Base-by-base conservation (phyloP, 2,329 filamentous ascomycete species). In the Colletotrichum filicis region DNA sequence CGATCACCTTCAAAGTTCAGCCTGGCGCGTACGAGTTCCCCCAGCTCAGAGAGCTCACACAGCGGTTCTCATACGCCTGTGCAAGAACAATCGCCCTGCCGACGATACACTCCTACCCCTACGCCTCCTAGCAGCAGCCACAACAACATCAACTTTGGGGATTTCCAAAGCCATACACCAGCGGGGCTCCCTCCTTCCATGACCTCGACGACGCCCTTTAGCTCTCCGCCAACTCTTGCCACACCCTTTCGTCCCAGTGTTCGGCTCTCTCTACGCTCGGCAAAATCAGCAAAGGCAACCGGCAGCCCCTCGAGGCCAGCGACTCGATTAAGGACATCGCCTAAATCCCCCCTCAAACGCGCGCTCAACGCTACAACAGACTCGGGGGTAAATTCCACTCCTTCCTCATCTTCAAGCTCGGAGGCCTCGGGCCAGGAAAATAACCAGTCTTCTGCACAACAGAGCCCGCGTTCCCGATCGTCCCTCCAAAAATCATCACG, bases 1-100 rank as follows among this genome's bases (percentile, higher is more conserved):
- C 91, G 95, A 78, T 98, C 96, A n/a, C 96, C 96, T 12, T 98
- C 96, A 37, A 97, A 97, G 82, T 96, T 97, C 81, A 88, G 90
- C 69, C 85, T 97, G 46, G 81, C 83, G 63, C 86, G 87, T 75
- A 81, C 85, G 58, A 82, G 82, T 57, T 88, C 88, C 0, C 84
- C 87, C 74, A 83, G 81, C 70, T 85, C 86, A 16, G 83, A 88
- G 42, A 79, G 80, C 75, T 89, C 91, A 68, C 84, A 85, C 58
- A 73, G 69, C 63, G 71, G 71, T 60, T 73, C 74, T 16, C 64
- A 75, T 24, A 74, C 74, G 12, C 73, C 74, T 22, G 37, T 66
- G 42, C 73, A 58, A 60, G 66, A 75, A 22, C 74, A 74, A 65
- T 88, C 85, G 80, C 88, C 85, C 80, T 88, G 81, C 82, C 87